phyloP scores from a whole-genome alignment of 176 grass and related monocot genomes.

The Dactylis glomerata region DNA sequence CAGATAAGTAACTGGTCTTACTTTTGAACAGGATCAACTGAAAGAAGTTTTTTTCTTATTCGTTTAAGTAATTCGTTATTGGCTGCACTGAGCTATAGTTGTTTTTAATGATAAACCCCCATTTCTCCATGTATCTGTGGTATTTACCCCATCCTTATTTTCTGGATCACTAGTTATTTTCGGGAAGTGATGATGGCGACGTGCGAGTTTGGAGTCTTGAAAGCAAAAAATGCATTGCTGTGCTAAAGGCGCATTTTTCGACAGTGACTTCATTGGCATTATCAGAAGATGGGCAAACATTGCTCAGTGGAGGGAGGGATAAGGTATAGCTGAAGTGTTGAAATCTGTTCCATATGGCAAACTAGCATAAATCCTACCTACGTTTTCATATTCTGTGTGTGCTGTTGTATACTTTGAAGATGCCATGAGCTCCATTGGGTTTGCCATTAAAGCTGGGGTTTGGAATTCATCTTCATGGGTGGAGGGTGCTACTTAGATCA shows the following conservation, averaged over 20 bases:
- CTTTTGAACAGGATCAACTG: neutral
- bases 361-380: neutral
- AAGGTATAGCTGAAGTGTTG: slow-evolving; percentile 44
- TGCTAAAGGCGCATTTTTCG: slow-evolving; percentile 79
- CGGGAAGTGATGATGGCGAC: slow-evolving; percentile 75
- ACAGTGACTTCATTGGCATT: slow-evolving; percentile 78
- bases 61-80: slow-evolving; percentile 3
- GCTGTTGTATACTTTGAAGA: neutral
- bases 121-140: neutral
- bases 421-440: slow-evolving; percentile 9
- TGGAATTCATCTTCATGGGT: neutral
- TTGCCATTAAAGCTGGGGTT: neutral
- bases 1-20: slow-evolving; percentile 4
- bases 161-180: slow-evolving; percentile 68
- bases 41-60: neutral
- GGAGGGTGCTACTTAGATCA: neutral
- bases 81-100: neutral
- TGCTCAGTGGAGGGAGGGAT: slow-evolving; percentile 91
- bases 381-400: neutral
- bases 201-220: slow-evolving; percentile 84
- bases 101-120: neutral
- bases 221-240: slow-evolving; percentile 74
- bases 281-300: slow-evolving; percentile 69
- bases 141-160: slow-evolving; percentile 29
- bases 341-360: neutral